phyloP scores from a whole-genome alignment of 805 yeast genomes.

The Kodamaea kakaduensis region DNA sequence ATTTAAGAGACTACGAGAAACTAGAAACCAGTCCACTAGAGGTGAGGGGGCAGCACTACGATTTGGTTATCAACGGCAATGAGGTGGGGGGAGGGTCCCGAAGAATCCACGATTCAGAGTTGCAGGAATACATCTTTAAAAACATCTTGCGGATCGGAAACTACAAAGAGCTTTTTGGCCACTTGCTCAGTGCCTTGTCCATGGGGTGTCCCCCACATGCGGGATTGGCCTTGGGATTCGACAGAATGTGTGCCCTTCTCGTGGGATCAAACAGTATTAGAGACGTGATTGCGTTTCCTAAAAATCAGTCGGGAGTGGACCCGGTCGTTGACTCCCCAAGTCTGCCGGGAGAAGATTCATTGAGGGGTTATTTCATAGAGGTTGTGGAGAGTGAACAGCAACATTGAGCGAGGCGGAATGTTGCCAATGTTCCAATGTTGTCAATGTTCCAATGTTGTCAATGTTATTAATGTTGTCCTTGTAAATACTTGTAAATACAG shows the following conservation, averaged over 20 bases:
- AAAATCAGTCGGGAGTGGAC: conserved; percentile 83
- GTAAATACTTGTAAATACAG: neutral
- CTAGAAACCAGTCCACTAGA: conserved; percentile 53
- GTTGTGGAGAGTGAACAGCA: neutral
- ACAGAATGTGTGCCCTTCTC: conserved; percentile 87
- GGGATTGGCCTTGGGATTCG: conserved; percentile 94
- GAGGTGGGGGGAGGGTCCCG: conserved; percentile 98
- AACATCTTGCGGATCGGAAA: conserved; percentile 57
- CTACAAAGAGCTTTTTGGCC: conserved; percentile 72
- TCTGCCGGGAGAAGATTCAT: conserved; percentile 44
- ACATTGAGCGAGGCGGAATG: neutral
- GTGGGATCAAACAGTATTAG: conserved; percentile 73
- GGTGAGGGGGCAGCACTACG: conserved; percentile 89
- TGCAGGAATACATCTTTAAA: conserved; percentile 72
- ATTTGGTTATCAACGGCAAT: conserved; percentile 87
- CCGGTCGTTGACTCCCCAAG: conserved; percentile 87
- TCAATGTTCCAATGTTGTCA: too few species aligned
- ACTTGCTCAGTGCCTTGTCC: conserved; percentile 71
- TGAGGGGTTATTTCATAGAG: conserved; percentile 52
- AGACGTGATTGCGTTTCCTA: conserved; percentile 96
- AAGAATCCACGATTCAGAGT: conserved; percentile 80
- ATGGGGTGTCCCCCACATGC: conserved; percentile 99
- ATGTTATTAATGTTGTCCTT: neutral
- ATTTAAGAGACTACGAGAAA: conserved; percentile 58
- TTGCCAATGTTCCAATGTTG: too few species aligned